Evolutionary conservation across 2,329 filamentous ascomycete species (phyloP), one percentile per base, ranked within the genome.

Genomic region (Nigrospora sphaerica): DNA sequence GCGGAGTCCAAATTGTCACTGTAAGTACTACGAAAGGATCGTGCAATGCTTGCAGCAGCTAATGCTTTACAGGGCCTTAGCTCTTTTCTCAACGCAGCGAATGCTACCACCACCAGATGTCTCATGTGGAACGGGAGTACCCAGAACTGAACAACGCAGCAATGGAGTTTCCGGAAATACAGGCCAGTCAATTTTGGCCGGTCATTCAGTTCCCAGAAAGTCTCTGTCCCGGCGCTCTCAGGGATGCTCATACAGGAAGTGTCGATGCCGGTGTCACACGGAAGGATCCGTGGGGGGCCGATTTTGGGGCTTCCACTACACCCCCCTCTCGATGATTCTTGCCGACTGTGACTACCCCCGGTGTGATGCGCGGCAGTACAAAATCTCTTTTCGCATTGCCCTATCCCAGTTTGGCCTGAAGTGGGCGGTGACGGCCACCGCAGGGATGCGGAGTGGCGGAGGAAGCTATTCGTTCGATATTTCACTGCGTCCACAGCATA

Each of bases 281-380:
- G 40, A 31, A 12, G 44, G 38, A 9, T 11, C 17, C 9, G 12
- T 39, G 2, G 18, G 9, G 1, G 16, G 32, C 18, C 44, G 44
- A 4, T 46, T 46, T 10, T 46, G 38, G 44, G 19, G 32, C n/a
- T 41, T 41, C 37, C 32, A 41, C 7, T 46, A 46, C 18, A 46
- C 38, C 3, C 44, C 44, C 5, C 33, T 46, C 17, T 46, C 38
- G 6, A 35, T 41, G 31, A 32, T 46, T 5, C 32, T 46, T 12
- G 32, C n/a, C 5, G 14, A 31, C 11, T 46, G 44, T 13, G 14
- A 39, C 14, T 31, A 36, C 13, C 32, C 44, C 12, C 18, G 10
- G 9, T 46, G 44, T 6, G 19, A 39, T n/a, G 38, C 18, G 4
- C 33, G 38, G 3, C 36, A 36, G 12, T 42, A 46, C 16, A 10